Percentiles rank a stretch among this genome's conserved stretches.
Conservation (phyloP, 2,329 filamentous ascomycete species). For the Colletotrichum filicis region DNA sequence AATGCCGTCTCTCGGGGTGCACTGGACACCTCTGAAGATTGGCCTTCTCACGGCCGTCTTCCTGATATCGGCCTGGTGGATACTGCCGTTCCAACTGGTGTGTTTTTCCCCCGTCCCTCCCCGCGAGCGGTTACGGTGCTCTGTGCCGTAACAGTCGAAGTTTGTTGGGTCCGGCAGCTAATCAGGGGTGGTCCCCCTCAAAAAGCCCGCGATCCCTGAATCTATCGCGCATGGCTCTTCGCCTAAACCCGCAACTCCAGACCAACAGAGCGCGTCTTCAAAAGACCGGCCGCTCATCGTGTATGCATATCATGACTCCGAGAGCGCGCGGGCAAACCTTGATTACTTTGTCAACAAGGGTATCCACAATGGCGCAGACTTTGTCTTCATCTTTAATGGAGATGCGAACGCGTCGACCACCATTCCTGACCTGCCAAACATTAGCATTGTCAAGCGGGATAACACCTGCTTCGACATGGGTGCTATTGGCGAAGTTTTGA, state of each 20-base stretch:
- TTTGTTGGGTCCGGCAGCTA: neutral
- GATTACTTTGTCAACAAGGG: slow-evolving; percentile 48
- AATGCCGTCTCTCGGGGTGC: neutral
- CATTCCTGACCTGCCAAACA: slow-evolving; percentile 44
- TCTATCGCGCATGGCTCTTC: neutral
- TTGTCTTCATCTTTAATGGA: slow-evolving; percentile 52
- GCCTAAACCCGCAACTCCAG: neutral
- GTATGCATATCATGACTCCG: slow-evolving; percentile 40
- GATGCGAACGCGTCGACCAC: slow-evolving; percentile 39
- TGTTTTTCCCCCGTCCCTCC: neutral
- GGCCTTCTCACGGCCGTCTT: neutral
- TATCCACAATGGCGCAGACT: slow-evolving; percentile 49
- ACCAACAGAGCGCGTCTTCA: neutral
- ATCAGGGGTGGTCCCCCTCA: neutral
- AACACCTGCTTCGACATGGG: slow-evolving; percentile 50
- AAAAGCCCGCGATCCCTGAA: neutral
- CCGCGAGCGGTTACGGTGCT: neutral
- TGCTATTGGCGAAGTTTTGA: slow-evolving; percentile 47
- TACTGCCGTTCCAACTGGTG: neutral
- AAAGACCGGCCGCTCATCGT: slow-evolving; percentile 2
- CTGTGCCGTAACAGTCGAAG: neutral
- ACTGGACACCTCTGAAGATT: neutral
- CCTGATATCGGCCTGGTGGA: neutral
- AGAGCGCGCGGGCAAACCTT: slow-evolving; percentile 44
- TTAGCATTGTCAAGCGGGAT: slow-evolving; percentile 43